Evolutionary conservation across 805 yeast species (phyloP), one percentile per base, ranked within the genome.

Genomic region (Pichia cabralensis): DNA sequence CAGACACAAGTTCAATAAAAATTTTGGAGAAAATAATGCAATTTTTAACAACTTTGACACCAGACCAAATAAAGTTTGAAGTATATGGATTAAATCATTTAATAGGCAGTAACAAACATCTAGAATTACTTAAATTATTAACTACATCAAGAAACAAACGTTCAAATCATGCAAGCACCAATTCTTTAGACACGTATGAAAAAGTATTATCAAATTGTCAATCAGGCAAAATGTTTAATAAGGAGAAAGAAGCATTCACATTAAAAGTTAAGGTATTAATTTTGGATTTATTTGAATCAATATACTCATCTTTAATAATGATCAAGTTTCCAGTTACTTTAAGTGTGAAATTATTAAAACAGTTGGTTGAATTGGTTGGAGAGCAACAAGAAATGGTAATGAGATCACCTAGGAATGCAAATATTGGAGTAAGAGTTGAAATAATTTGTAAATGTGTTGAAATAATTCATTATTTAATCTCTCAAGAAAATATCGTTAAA

Each of bases 41-140:
- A 19, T 19, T 37, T 17, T 26, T 37, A 22, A 28, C 29, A 7
- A 28, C 18, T 21, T 13, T 37, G 6, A 15, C 16, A 16, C 36
- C 40, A 4, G n/a, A 20, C 7, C 40, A 37, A 22, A 33, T 37
- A 23, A 34, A 33, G 12, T 39, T 69, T 45, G 55, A 62, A 44
- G 57, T 72, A 30, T 69, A 58, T 44, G 81, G 83, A 0, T 52
- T 77, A 30, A 76, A 72, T 47, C 48, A 78, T 38, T 41, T 62
- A 4, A 34, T 72, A 21, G 83, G 83, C 1, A 69, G 71, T 42
- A 72, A 70, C 39, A 36, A 42, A 2, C 71, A 68, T 45, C 55
- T 62, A 20, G 42, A 40, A 10, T 58, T 69, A 14, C 45, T 76
- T 22, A 66, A 65, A 15, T 50, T 58, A 20, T 48, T 70, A 3